A percentile compares a stretch with the other conserved stretches of the same genome.
phyloP scores from a whole-genome alignment of 1,284 basidiomycete genomes.

The Tilletia horrida region DNA sequence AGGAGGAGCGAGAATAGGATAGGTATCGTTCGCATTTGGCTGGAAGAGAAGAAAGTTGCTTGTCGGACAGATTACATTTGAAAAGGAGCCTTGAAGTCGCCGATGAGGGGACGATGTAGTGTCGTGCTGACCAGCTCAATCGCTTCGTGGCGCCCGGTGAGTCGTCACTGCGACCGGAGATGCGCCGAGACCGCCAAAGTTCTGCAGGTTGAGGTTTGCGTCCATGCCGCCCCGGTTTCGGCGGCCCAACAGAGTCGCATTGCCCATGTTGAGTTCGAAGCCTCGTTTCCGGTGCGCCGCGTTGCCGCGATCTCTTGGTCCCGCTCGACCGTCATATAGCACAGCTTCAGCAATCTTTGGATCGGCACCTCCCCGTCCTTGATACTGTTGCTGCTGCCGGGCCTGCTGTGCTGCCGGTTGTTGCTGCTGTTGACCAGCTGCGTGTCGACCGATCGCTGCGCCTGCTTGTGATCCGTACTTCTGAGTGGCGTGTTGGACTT shows the following conservation, averaged over 20 bases:
- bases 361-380: conserved; percentile 47
- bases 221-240: conserved; percentile 31
- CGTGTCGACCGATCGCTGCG: conserved; percentile 46
- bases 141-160: too few species aligned
- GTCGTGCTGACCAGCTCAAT: too few species aligned
- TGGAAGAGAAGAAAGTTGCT: too few species aligned
- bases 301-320: conserved; percentile 41
- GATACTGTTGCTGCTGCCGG: conserved; percentile 37
- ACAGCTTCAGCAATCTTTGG: conserved; percentile 54
- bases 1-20: too few species aligned
- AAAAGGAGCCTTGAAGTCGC: too few species aligned
- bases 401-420: conserved; percentile 20
- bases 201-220: conserved; percentile 3
- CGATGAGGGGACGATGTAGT: too few species aligned
- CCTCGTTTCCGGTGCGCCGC: conserved; percentile 34
- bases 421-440: conserved; percentile 25
- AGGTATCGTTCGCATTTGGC: too few species aligned
- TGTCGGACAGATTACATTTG: too few species aligned
- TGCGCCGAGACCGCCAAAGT: conserved; percentile 5
- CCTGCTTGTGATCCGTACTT: conserved; percentile 55
- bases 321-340: conserved; percentile 47
- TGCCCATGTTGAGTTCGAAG: conserved; percentile 51
- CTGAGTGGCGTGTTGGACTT: conserved; percentile 20
- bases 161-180: too few species aligned
- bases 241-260: conserved; percentile 47